Conservation (phyloP, 176 grass and related monocot genomes). For the Oryza longistaminata region DNA sequence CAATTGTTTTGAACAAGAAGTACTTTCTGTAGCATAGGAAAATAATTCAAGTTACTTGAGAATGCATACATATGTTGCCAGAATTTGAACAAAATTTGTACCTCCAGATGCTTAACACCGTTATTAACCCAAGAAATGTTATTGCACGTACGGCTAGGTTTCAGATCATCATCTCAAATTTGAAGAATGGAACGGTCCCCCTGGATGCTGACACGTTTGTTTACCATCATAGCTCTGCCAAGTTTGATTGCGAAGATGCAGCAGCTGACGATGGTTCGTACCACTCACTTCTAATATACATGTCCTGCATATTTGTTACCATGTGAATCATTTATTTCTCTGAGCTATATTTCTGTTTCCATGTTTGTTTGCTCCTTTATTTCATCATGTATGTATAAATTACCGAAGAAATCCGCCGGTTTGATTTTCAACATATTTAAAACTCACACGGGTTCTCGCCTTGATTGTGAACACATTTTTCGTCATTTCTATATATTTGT, state of each 20-base stretch:
- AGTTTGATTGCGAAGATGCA: not conserved
- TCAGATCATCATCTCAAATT: not conserved
- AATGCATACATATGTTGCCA: not conserved
- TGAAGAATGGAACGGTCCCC: not conserved
- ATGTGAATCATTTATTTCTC: not conserved
- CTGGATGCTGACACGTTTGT: not conserved
- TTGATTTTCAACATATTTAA: not conserved
- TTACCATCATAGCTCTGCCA: not conserved
- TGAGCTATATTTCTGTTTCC: not conserved
- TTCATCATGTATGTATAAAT: not conserved
- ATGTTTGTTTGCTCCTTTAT: not conserved
- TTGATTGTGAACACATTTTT: not conserved
- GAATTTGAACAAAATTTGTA: not conserved
- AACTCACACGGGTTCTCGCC: not conserved
- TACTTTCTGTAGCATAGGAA: not conserved
- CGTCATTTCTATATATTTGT: not conserved
- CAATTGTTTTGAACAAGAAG: not conserved
- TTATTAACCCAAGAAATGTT: not conserved
- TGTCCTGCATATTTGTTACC: not conserved
- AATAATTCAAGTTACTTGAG: not conserved
- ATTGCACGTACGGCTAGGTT: not conserved
- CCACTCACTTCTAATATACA: not conserved
- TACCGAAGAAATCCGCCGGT: not conserved
- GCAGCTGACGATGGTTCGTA: not conserved
- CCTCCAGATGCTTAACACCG: not conserved